phyloP scores from a whole-genome alignment of 2,329 filamentous ascomycete genomes.

The Aspergillus clavatus region DNA sequence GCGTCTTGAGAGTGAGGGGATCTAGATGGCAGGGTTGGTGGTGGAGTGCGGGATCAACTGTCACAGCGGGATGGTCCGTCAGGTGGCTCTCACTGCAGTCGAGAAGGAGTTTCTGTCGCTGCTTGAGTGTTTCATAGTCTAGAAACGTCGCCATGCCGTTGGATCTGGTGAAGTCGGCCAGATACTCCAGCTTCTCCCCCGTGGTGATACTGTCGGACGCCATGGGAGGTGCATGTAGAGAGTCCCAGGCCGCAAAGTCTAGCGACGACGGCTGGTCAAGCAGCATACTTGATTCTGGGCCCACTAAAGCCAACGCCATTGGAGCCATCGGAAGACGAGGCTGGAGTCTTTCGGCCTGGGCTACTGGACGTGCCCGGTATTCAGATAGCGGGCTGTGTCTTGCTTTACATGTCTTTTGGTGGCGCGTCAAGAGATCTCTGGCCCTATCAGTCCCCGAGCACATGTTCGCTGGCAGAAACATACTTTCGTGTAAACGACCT shows the following conservation, averaged over 20 bases:
- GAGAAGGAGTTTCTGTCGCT: conserved; percentile 15
- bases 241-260: conserved; percentile 17
- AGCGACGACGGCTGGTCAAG: conserved; percentile 4
- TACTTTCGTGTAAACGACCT: conserved; percentile 19
- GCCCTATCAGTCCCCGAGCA: not conserved
- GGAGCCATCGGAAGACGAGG: too few relatives aligned
- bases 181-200: conserved; percentile 18
- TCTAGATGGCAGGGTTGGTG: conserved; percentile 1
- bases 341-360: too few relatives aligned
- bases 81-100: not conserved
- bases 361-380: too few relatives aligned
- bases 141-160: conserved; percentile 20
- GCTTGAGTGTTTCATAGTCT: conserved; percentile 13
- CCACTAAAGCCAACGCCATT: too few relatives aligned
- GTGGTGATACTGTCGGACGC: conserved; percentile 9
- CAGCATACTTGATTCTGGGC: not conserved
- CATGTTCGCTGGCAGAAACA: not conserved
- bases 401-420: conserved; percentile 19
- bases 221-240: conserved; percentile 10
- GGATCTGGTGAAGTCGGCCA: conserved; percentile 21
- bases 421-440: conserved; percentile 20
- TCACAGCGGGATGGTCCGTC: not conserved
- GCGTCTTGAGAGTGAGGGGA: conserved; percentile 2
- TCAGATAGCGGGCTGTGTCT: not conserved
- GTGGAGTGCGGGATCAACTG: conserved; percentile 6